Percentiles rank a stretch among this genome's conserved stretches.
phyloP scores from a whole-genome alignment of 768 basidiomycete genomes.

The Daedalea quercina region DNA sequence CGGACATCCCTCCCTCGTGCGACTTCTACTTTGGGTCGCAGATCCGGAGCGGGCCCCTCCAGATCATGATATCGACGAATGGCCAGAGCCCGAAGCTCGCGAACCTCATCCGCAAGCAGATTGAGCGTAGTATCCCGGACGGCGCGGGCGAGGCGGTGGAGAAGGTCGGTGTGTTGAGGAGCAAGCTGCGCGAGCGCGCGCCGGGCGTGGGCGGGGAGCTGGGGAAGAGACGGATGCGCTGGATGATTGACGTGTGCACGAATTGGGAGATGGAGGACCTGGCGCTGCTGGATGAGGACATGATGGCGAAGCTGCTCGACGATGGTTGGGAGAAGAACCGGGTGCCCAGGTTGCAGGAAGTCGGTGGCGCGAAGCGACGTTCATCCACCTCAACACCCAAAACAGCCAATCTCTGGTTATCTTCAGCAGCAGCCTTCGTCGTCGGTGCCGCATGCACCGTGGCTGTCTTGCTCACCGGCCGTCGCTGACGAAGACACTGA shows the following conservation, averaged over 20 bases:
- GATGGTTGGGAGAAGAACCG: constrained; percentile 77
- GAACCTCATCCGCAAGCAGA: constrained; percentile 64
- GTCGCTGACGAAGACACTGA: not conserved
- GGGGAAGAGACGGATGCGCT: constrained; percentile 79
- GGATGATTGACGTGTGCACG: constrained; percentile 88
- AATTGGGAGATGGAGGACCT: constrained; percentile 83
- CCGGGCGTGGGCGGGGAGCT: constrained; percentile 77
- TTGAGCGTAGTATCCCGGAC: constrained; percentile 65
- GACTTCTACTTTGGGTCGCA: constrained; percentile 99
- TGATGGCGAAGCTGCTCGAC: constrained; percentile 62
- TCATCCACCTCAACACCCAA: constrained; percentile 1
- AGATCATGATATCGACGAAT: constrained; percentile 94
- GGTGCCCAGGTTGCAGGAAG: constrained; percentile 27
- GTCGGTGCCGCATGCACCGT: constrained; percentile 36
- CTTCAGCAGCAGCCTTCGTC: constrained; percentile 32
- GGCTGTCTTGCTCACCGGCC: constrained; percentile 24
- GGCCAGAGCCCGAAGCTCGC: constrained; percentile 91
- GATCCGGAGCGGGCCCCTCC: constrained; percentile 83
- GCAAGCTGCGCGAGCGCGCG: constrained; percentile 67
- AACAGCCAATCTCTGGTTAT: constrained; percentile 17
- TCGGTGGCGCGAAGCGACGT: constrained; percentile 7
- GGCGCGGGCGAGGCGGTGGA: constrained; percentile 72
- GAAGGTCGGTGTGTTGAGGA: constrained; percentile 70
- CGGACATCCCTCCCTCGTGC: constrained; percentile 92
- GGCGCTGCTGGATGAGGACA: constrained; percentile 54